Conservation (phyloP, 352 stramenopile genomes). For the Globisporangium alternatum region DNA sequence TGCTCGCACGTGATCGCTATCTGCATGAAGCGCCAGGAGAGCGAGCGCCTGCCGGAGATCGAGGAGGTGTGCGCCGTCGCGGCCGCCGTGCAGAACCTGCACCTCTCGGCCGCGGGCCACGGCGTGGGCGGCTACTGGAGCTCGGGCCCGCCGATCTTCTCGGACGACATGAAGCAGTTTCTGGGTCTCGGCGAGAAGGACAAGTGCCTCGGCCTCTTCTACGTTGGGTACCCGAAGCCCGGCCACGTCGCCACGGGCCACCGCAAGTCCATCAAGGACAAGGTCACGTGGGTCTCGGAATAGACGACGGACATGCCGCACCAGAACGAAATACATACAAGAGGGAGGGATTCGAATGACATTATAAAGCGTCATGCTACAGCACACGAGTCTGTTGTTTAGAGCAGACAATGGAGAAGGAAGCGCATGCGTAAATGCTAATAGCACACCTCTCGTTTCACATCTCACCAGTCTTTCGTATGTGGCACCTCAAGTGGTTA, state of each 20-base stretch:
- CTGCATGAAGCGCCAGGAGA: constrained; percentile 85
- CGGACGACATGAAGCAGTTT: constrained; percentile 82
- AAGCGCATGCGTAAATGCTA: neutral
- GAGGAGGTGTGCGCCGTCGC: constrained; percentile 78
- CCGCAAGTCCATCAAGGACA: constrained; percentile 72
- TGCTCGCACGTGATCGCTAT: constrained; percentile 83
- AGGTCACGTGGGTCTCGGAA: constrained; percentile 57
- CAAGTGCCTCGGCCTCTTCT: constrained; percentile 83
- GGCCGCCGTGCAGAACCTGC: constrained; percentile 85
- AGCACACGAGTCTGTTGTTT: neutral
- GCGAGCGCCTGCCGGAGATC: constrained; percentile 74
- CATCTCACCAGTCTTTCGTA: too few relatives aligned
- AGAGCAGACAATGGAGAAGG: constrained; percentile 7
- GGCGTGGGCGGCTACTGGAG: constrained; percentile 84
- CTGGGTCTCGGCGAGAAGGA: constrained; percentile 62
- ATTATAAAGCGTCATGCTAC: too few relatives aligned
- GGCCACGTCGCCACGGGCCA: constrained; percentile 43
- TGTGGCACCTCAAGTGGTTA: too few relatives aligned
- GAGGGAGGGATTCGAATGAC: neutral
- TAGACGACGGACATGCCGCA: constrained; percentile 7
- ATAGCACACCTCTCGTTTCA: neutral
- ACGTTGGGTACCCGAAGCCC: constrained; percentile 69
- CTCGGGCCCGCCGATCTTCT: constrained; percentile 60
- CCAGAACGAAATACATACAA: neutral
- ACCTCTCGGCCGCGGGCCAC: constrained; percentile 64